Percentiles rank a stretch among this genome's conserved stretches.
Evolutionary conservation across 768 basidiomycete genomes (phyloP).

Genomic region (Amanita phalloides): DNA sequence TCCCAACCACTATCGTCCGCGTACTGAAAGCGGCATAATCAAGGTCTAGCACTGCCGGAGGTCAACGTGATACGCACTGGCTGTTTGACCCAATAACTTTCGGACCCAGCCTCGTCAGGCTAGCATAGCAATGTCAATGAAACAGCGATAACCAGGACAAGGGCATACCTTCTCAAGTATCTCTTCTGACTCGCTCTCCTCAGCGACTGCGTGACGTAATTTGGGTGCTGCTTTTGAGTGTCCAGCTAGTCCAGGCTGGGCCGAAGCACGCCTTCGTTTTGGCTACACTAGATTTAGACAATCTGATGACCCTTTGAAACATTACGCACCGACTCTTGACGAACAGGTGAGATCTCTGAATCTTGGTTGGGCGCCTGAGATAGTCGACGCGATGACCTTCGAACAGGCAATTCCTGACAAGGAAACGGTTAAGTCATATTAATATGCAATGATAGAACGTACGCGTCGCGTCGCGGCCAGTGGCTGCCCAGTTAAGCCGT

Average conservation of each 20-base stretch:
- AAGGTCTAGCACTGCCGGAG: neutral
- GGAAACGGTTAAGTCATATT: neutral
- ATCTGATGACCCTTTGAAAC: slow-evolving; percentile 6
- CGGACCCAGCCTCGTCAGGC: slow-evolving; percentile 39
- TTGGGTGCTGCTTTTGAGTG: slow-evolving; percentile 25
- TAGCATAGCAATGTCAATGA: slow-evolving; percentile 12
- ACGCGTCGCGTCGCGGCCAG: slow-evolving; percentile 41
- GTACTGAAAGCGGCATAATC: slow-evolving; percentile 5
- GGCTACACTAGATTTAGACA: slow-evolving; percentile 29
- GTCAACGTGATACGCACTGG: slow-evolving; percentile 15
- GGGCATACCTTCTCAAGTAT: slow-evolving; percentile 45
- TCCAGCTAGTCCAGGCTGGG: slow-evolving; percentile 57
- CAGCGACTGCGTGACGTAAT: slow-evolving; percentile 35
- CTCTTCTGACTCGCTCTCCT: slow-evolving; percentile 75
- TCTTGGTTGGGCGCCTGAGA: slow-evolving; percentile 47
- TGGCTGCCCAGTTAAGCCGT: slow-evolving; percentile 72
- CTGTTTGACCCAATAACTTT: slow-evolving; percentile 46
- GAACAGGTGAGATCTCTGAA: slow-evolving; percentile 22
- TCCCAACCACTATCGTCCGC: slow-evolving; percentile 80
- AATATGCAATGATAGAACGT: slow-evolving; percentile 2
- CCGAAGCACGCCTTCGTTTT: slow-evolving; percentile 75
- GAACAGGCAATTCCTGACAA: slow-evolving; percentile 17
- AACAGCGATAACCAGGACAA: neutral
- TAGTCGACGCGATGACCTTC: slow-evolving; percentile 56
- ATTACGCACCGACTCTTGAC: slow-evolving; percentile 45